phyloP scores from a whole-genome alignment of 2,329 filamentous ascomycete species.

The Lachnellula willkommii region DNA sequence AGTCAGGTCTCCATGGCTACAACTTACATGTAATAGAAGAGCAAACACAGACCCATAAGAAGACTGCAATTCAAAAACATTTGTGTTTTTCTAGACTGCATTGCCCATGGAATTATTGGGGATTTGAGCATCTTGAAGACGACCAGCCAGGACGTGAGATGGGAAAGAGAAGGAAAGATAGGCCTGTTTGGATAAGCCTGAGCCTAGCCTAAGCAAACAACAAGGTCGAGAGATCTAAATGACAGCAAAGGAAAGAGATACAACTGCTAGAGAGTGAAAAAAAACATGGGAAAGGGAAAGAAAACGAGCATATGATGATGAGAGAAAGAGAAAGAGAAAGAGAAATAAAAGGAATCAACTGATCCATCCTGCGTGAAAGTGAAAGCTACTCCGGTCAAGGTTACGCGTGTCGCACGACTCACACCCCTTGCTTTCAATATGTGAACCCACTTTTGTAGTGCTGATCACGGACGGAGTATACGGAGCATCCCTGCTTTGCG shows the following conservation, averaged over 20 bases:
- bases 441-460: too few species aligned
- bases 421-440: too few species aligned
- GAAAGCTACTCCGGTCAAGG: neutral
- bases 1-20: too few species aligned
- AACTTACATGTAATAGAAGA: constrained; percentile 14
- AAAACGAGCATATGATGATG: too few species aligned
- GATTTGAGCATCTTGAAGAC: neutral
- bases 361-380: too few species aligned
- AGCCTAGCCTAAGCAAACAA: too few species aligned
- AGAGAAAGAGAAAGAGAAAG: neutral
- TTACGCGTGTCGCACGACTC: neutral
- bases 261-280: neutral
- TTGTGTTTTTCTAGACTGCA: constrained; percentile 2
- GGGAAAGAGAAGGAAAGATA: neutral
- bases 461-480: too few species aligned
- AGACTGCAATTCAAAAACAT: constrained; percentile 4
- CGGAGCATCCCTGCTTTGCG: too few species aligned
- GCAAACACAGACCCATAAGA: constrained; percentile 5
- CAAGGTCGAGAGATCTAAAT: neutral
- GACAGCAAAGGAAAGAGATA: too few species aligned
- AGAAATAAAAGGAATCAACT: neutral
- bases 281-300: too few species aligned
- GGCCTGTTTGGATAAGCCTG: too few species aligned
- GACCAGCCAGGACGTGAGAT: neutral
- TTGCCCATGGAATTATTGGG: neutral